A percentile compares a stretch with the other conserved stretches of the same genome.
Conservation (phyloP, 495 filamentous ascomycete genomes). For the Schizothecium vesticola region DNA sequence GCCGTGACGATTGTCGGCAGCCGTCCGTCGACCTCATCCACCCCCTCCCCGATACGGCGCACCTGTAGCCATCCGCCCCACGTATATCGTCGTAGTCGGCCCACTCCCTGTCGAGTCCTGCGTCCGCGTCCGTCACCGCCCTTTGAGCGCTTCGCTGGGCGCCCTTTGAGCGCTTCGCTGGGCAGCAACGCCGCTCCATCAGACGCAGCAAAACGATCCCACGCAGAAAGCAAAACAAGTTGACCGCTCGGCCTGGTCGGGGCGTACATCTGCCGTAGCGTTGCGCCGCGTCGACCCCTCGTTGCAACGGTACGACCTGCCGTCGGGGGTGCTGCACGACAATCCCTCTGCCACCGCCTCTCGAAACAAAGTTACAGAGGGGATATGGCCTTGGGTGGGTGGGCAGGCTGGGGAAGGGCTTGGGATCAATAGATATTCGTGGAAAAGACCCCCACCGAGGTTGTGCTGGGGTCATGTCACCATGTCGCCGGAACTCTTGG, state of each 20-base stretch:
- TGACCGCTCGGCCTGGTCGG: not conserved
- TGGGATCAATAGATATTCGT: not conserved
- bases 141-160: not conserved
- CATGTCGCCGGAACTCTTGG: not conserved
- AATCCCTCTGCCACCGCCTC: not conserved
- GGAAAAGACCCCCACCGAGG: conserved; percentile 1
- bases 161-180: not conserved
- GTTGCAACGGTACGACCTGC: not conserved
- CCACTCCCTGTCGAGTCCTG: not conserved
- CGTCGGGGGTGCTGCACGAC: not conserved
- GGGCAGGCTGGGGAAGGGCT: not conserved
- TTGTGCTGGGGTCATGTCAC: conserved; percentile 3
- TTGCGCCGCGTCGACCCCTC: not conserved
- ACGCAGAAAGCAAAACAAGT: not conserved
- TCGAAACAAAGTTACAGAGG: not conserved
- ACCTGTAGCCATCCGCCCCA: not conserved
- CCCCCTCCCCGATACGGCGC: not conserved
- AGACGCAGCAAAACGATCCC: not conserved
- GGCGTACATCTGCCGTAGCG: not conserved
- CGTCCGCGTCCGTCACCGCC: conserved; percentile 1
- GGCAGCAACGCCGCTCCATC: not conserved
- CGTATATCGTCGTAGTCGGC: not conserved
- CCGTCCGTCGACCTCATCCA: not conserved
- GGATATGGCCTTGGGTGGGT: not conserved
- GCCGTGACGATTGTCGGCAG: not conserved